phyloP scores from a whole-genome alignment of 108 stramenopile genomes.

The Chaetoceros muelleri region DNA sequence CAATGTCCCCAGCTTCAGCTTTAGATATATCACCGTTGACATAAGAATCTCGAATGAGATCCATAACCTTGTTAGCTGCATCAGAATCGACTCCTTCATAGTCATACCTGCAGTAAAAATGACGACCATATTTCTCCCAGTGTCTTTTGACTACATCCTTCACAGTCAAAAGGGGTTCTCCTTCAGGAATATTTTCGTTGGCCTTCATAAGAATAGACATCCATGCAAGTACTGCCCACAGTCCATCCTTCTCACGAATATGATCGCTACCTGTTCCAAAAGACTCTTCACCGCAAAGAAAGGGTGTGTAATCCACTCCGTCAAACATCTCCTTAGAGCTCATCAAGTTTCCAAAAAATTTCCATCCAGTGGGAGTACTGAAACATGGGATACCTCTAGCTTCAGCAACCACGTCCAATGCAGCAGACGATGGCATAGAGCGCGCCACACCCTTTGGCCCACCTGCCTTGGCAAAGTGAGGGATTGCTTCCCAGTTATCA shows the following conservation, averaged over 20 bases:
- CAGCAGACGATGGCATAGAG: constrained; percentile 97
- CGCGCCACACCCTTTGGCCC: constrained; percentile 93
- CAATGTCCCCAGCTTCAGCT: constrained; percentile 32
- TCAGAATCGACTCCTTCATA: constrained; percentile 92
- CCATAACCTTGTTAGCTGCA: constrained; percentile 84
- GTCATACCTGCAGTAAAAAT: constrained; percentile 98
- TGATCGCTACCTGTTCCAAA: constrained; percentile 99
- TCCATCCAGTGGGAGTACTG: constrained; percentile 99
- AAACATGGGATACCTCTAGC: constrained; percentile 79
- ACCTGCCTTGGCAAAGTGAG: constrained; percentile 83
- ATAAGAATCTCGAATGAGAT: constrained; percentile 54
- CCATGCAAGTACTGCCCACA: constrained; percentile 99
- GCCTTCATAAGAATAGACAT: constrained; percentile 91
- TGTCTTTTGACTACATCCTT: constrained; percentile 85
- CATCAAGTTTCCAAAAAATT: constrained; percentile 99
- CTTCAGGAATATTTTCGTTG: constrained; percentile 53
- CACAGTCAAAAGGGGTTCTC: constrained; percentile 63
- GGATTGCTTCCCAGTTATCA: constrained; percentile 92
- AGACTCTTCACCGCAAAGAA: constrained; percentile 98
- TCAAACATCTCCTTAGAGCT: constrained; percentile 85
- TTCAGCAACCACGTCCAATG: constrained; percentile 92
- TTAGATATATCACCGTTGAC: constrained; percentile 39
- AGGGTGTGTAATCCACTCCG: constrained; percentile 84
- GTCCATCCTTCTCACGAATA: constrained; percentile 98
- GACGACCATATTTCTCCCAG: constrained; percentile 94